Conservation (phyloP, 768 basidiomycete genomes). For the Polyporus arcularius region DNA sequence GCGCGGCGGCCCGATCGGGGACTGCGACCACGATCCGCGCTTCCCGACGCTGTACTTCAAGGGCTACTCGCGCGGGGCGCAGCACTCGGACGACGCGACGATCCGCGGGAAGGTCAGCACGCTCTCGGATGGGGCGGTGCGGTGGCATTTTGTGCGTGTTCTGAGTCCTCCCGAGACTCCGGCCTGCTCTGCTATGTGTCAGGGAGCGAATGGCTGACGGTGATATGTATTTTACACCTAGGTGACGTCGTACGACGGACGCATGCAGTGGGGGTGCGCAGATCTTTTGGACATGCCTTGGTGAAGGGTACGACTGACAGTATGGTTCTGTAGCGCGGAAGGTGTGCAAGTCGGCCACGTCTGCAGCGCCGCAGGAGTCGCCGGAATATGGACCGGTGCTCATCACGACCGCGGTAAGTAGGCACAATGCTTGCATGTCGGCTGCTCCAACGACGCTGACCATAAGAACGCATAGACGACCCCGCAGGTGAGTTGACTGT, state of each 20-base stretch:
- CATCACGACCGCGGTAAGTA: conserved; percentile 54
- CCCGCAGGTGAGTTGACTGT: conserved; percentile 53
- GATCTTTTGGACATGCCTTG: background rate
- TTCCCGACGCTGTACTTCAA: conserved; percentile 33
- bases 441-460: background rate
- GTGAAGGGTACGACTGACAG: background rate
- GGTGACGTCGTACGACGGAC: conserved; percentile 55
- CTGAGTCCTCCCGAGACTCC: background rate
- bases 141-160: conserved; percentile 54
- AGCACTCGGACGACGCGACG: conserved; percentile 28
- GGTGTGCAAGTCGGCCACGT: conserved; percentile 67
- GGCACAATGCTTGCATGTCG: background rate
- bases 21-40: conserved; percentile 18
- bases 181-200: background rate
- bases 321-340: conserved; percentile 49
- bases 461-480: conserved; percentile 44
- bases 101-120: conserved; percentile 38
- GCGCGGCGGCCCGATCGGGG: conserved; percentile 6
- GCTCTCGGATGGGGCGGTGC: conserved; percentile 34
- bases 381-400: conserved; percentile 69
- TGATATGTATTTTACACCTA: conserved; percentile 27
- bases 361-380: conserved; percentile 64
- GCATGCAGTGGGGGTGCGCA: conserved; percentile 60
- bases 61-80: conserved; percentile 30
- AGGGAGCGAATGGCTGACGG: background rate